Evolutionary conservation across 2,329 filamentous ascomycete genomes (phyloP), one percentile per base, ranked within the genome.

Genomic region (Penicillium vulpinum): DNA sequence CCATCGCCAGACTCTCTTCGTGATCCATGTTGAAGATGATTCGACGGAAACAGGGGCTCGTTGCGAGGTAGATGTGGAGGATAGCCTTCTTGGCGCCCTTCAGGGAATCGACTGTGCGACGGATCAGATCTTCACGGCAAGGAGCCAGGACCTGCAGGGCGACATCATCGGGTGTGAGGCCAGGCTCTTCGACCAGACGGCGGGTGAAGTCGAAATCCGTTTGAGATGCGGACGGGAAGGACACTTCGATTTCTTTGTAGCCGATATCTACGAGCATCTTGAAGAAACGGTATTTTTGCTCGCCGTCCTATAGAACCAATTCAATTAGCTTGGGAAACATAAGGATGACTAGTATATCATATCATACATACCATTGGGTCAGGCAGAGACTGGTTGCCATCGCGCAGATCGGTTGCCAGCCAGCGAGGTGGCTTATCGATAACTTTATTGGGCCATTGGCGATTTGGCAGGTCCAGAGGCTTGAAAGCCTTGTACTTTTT

Each of bases 241-340:
- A 94, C 21, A 97, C 89, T 74, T 97, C 93, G 64, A 97, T 97
- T 78, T 97, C 93, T 79, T 97, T 97, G 83, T 95, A 97, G 67
- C 94, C 93, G 48, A 97, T 83, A 60, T 93, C 87, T 69, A 88
- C 86, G 52, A 97, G 85, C 91, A 96, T 95, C 77, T 92, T 88
- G 82, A 97, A 97, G 82, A 92, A 97, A 60, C 83, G 82, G 86
- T 89, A 94, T 79, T 97, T 97, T 81, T 97, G 92, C 47, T 96
- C 91, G 65, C 91, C 91, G 71, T 91, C 94, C 91, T 94, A 68
- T 51, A 56, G 1, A 11, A 1, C 10, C 48, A 26, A 24, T 33
- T 11, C 33, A 18, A 16, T 46, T 24, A 59, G n/a, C 31, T 18
- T n/a, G 16, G 7, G 16, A 15, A n/a, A 55, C 10, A 26, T 13